Evolutionary conservation across 2,329 filamentous ascomycete species (phyloP).

Genomic region (Pochonia chlamydosporia): DNA sequence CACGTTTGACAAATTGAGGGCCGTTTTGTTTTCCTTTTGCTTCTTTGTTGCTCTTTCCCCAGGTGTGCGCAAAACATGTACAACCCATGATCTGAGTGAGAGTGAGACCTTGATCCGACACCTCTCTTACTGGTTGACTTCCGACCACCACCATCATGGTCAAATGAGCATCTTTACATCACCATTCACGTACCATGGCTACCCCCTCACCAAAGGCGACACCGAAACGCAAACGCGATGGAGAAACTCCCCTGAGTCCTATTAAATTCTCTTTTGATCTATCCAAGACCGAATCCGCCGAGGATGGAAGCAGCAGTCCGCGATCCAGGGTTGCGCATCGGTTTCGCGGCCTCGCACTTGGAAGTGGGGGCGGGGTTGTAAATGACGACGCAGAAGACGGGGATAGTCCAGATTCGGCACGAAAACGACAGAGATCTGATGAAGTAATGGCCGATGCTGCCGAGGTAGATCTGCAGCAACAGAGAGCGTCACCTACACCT

Average conservation of each 20-base stretch:
- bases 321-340: slow-evolving; percentile 44
- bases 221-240: slow-evolving; percentile 41
- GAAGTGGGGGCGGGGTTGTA: slow-evolving; percentile 39
- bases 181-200: slow-evolving; percentile 12
- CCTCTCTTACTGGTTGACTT: neutral
- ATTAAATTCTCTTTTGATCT: slow-evolving; percentile 42
- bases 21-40: too few species aligned
- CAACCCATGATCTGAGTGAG: too few species aligned
- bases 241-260: slow-evolving; percentile 27
- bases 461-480: neutral
- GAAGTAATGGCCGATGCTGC: slow-evolving; percentile 5
- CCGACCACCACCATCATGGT: neutral
- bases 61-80: too few species aligned
- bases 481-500: neutral
- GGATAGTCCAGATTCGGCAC: slow-evolving; percentile 14
- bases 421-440: slow-evolving; percentile 9
- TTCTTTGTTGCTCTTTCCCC: too few species aligned
- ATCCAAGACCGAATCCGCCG: slow-evolving; percentile 21
- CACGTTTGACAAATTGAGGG: too few species aligned
- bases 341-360: slow-evolving; percentile 45
- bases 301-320: slow-evolving; percentile 48
- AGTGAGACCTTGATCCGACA: too few species aligned
- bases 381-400: slow-evolving; percentile 21
- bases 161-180: slow-evolving; percentile 1
- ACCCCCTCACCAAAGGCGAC: slow-evolving; percentile 21